Conservation (phyloP, 805 yeast genomes). For the Barnettozyma sp. region DNA sequence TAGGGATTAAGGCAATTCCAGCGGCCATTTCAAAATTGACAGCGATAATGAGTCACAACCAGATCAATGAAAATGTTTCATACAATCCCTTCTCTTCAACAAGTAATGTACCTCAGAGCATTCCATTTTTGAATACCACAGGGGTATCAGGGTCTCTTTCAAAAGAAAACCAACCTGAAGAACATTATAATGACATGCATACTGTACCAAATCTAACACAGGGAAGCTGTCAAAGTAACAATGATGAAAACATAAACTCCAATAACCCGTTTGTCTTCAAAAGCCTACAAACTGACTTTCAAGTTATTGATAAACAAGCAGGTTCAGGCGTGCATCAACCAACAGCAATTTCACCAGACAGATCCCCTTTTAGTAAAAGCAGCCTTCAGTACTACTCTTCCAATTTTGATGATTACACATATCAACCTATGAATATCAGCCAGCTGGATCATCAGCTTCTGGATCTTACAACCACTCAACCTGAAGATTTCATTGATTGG, state of each 20-base stretch:
- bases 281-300: background rate
- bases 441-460: conserved; percentile 1
- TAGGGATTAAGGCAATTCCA: conserved; percentile 9
- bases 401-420: background rate
- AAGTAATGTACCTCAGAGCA: conserved; percentile 6
- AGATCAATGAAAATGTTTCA: background rate
- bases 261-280: background rate
- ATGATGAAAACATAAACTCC: conserved; percentile 15
- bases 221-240: conserved; percentile 8
- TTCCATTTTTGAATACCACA: conserved; percentile 9
- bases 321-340: background rate
- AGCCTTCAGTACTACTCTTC: background rate
- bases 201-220: conserved; percentile 13
- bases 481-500: conserved; percentile 8
- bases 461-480: too few relatives aligned
- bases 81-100: conserved; percentile 7
- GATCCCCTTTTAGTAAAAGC: background rate
- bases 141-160: conserved; percentile 5
- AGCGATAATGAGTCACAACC: background rate
- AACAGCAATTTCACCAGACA: background rate
- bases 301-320: background rate
- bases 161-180: too few relatives aligned
- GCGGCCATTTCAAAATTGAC: background rate
- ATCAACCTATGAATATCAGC: conserved; percentile 1
- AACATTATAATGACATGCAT: conserved; percentile 1